Percentiles rank a stretch among this genome's conserved stretches.
Conservation (phyloP, 805 yeast genomes). For the Candida ovalis region DNA sequence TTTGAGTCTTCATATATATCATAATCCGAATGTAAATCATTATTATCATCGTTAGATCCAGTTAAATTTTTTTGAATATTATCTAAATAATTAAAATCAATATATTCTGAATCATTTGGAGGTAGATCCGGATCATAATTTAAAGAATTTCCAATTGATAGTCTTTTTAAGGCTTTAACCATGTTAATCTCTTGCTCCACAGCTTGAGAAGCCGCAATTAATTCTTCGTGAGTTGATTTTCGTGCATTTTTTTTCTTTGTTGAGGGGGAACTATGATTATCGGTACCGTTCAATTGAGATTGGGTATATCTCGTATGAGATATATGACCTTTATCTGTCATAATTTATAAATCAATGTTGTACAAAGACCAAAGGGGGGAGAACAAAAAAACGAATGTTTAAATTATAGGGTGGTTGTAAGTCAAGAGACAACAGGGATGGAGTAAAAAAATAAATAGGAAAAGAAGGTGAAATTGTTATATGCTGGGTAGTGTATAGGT, state of each 20-base stretch:
- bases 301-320: not conserved
- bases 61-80: not conserved
- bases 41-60: constrained; percentile 2
- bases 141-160: constrained; percentile 62
- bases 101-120: constrained; percentile 25
- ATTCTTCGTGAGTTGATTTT: constrained; percentile 36
- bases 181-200: constrained; percentile 71
- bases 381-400: not conserved
- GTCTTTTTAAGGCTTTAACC: constrained; percentile 68
- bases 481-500: too few species aligned
- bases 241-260: constrained; percentile 11
- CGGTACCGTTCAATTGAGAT: not conserved
- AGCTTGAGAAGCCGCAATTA: constrained; percentile 64
- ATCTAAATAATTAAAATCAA: constrained; percentile 15
- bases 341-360: not conserved
- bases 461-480: too few species aligned
- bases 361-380: not conserved
- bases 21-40: constrained; percentile 3
- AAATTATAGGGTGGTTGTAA: not conserved
- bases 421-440: not conserved
- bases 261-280: not conserved
- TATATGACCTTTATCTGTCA: not conserved
- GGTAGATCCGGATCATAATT: constrained; percentile 72
- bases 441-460: too few species aligned
- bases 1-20: constrained; percentile 11